A percentile compares a stretch with the other conserved stretches of the same genome.
These are phyloP conservation scores for Ceratonia siliqua DNA, from an alignment of 306 rosid species.

Conservation along the genomic window DNA sequence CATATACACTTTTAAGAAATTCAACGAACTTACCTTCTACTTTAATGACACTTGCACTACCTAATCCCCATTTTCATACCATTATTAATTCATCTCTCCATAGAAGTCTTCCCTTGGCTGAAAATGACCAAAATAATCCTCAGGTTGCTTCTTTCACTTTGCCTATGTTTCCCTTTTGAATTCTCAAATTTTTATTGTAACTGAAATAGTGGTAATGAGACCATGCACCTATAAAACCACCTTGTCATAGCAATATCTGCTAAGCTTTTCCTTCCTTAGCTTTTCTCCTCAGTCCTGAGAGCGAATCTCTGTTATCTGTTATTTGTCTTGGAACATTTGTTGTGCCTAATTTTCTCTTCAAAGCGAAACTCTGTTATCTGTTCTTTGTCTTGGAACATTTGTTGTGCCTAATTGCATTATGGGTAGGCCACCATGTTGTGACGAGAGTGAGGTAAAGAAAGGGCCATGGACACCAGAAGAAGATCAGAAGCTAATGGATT, in stretches of 20 bases:
- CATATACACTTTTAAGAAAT: constrained; percentile 32
- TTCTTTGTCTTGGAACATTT: constrained; percentile 1
- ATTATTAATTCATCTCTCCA: constrained; percentile 20
- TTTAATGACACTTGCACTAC: constrained; percentile 50
- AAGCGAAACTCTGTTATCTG: background rate
- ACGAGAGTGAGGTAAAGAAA: constrained; percentile 68
- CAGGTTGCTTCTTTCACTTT: constrained; percentile 42
- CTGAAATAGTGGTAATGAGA: too few relatives aligned
- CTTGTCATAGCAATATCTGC: constrained; percentile 23
- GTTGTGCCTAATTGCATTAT: constrained; percentile 35
- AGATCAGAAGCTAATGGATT: constrained; percentile 67
- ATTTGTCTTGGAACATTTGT: constrained; percentile 2
- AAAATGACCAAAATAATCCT: constrained; percentile 30
- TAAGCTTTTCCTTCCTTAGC: constrained; percentile 6
- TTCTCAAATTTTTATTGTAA: constrained; percentile 10
- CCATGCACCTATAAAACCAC: constrained; percentile 56
- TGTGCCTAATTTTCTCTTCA: background rate
- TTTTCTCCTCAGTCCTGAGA: background rate
- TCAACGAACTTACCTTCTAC: constrained; percentile 36
- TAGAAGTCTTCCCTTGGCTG: background rate
- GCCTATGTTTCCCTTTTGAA: constrained; percentile 29
- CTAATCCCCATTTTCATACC: constrained; percentile 46
- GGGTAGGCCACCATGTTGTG: constrained; percentile 83
- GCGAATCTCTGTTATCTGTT: background rate
- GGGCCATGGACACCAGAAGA: constrained; percentile 98